Conservation (phyloP, 345 rosid species). For the Aquilaria sinensis region DNA sequence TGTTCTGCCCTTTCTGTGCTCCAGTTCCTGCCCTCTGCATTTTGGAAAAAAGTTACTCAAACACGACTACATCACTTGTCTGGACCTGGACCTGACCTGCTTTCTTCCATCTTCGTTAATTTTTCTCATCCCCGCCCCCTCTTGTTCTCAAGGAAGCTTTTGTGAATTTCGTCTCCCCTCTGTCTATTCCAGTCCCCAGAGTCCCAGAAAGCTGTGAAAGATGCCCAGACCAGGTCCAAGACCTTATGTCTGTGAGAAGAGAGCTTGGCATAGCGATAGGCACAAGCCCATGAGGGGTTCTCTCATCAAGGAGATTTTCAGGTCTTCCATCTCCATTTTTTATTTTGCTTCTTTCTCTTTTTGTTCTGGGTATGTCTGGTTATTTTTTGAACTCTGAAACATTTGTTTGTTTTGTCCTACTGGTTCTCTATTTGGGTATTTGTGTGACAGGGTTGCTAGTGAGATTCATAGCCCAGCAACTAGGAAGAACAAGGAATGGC, state of each 20-base stretch:
- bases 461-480: slow-evolving; percentile 47
- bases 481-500: slow-evolving; percentile 76
- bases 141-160: too few relatives aligned
- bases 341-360: not conserved
- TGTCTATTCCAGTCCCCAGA: not conserved
- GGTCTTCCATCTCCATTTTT: slow-evolving; percentile 22
- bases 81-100: too few relatives aligned
- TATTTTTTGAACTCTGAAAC: not conserved
- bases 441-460: slow-evolving; percentile 40
- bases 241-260: slow-evolving; percentile 65
- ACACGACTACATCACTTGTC: too few relatives aligned
- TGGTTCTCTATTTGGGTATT: not conserved
- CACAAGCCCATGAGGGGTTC: slow-evolving; percentile 77
- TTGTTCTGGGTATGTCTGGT: not conserved
- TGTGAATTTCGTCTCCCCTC: too few relatives aligned
- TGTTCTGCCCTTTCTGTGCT: too few relatives aligned
- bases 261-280: slow-evolving; percentile 80
- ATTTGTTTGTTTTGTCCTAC: not conserved
- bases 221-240: slow-evolving; percentile 78
- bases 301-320: slow-evolving; percentile 62
- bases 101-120: too few relatives aligned
- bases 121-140: too few relatives aligned
- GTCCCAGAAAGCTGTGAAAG: slow-evolving; percentile 10
- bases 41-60: too few relatives aligned
- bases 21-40: too few relatives aligned